These are phyloP conservation scores for Blastobotrys aristatus DNA, from an alignment of 1,139 yeast genomes.

Conservation along the genomic window DNA sequence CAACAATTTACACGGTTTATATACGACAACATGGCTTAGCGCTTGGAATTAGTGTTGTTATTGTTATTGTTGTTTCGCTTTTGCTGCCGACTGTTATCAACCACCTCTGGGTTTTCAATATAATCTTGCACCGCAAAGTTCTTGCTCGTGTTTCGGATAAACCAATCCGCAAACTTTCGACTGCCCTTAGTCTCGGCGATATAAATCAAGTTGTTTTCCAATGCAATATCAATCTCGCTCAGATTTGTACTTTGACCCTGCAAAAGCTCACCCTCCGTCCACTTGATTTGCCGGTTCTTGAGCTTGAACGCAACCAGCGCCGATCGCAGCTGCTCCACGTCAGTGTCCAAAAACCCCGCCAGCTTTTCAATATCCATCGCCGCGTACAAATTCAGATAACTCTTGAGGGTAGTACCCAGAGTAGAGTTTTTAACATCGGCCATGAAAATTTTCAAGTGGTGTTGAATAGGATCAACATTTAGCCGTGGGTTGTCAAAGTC, in stretches of 20 bases:
- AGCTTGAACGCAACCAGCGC: slow-evolving; percentile 41
- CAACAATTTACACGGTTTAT: neutral
- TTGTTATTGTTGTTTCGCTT: neutral
- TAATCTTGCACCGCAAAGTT: slow-evolving; percentile 42
- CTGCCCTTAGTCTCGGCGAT: slow-evolving; percentile 43
- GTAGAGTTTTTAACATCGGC: slow-evolving; percentile 38
- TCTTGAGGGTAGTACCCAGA: slow-evolving; percentile 40
- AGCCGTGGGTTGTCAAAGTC: slow-evolving; percentile 33
- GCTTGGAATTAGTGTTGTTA: neutral
- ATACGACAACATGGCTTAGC: neutral
- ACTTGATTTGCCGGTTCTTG: slow-evolving; percentile 42
- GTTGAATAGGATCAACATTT: slow-evolving; percentile 39
- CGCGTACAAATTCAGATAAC: slow-evolving; percentile 44
- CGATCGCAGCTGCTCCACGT: slow-evolving; percentile 34
- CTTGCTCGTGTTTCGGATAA: slow-evolving; percentile 43
- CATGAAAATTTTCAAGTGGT: slow-evolving; percentile 43
- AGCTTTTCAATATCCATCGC: slow-evolving; percentile 43
- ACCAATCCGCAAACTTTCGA: slow-evolving; percentile 47
- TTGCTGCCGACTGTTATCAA: neutral
- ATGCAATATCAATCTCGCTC: slow-evolving; percentile 42
- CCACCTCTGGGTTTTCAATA: slow-evolving; percentile 33
- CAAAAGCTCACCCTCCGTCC: slow-evolving; percentile 41
- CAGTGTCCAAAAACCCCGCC: slow-evolving; percentile 40
- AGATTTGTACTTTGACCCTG: slow-evolving; percentile 39
- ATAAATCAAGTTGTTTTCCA: slow-evolving; percentile 40